Base-by-base conservation (phyloP, 2,329 filamentous ascomycete genomes). In the Kalaharituber pfeilii region DNA sequence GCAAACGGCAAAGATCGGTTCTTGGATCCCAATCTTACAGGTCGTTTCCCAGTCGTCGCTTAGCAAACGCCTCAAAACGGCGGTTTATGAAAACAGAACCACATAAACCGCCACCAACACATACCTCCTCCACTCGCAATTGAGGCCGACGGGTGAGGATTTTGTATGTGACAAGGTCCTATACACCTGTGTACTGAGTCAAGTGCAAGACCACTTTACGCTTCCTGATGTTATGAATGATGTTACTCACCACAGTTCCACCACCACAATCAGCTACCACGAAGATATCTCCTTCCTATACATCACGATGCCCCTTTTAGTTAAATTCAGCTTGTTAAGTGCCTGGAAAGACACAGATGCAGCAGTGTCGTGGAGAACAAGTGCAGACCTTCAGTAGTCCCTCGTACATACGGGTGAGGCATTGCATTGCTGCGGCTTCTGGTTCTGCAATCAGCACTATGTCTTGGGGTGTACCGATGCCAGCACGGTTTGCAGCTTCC, bases 401-500 rank as follows among this genome's bases (percentile, higher is more conserved):
- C 1, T 53, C 50, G 28, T 56, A 49, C 2, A 57, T 53, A 39
- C 53, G 47, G 18, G 22, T 57, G n/a, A 56, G 20, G 7, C 53
- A 50, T 13, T 39, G 53, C 11, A 57, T 59, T 6, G 62, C 62
- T 24, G 62, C 62, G 25, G 60, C 60, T 49, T 64, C 62, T 9
- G 62, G 62, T 50, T 64, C 62, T n/a, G 57, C 57, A 36, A 64
- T 62, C 25, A 64, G 50, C 36, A 39, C 49, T 25, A 57, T 53
- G 1, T 45, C 45, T 5, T 25, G 18, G 20, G 47, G 26, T 2
- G 26, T 24, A 3, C 84, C 84, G 81, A 89, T 86, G 2, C 84
- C 85, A 0, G 84, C 85, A 55, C 79, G 72, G 69, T 87, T 81
- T 9, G 84, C 84, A 5, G 84, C 85, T 65, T 83, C 77, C 50